These are phyloP conservation scores for Hygrocybe punicea DNA, from an alignment of 768 basidiomycete species.

Conservation along the genomic window DNA sequence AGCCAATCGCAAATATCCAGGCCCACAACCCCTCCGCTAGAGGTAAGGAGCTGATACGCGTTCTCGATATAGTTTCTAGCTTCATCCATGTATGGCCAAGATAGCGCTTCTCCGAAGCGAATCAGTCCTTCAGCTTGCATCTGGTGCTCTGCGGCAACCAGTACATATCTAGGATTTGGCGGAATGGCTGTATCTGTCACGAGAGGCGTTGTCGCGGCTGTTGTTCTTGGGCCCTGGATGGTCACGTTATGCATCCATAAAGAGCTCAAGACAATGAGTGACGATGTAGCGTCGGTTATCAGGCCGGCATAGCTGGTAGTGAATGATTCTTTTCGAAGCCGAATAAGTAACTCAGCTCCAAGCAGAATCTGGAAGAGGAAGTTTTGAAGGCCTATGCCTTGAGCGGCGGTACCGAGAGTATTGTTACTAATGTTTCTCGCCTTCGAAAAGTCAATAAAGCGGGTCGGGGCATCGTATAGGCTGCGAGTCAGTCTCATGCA, in stretches of 20 bases:
- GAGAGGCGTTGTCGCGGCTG: not conserved
- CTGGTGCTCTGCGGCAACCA: constrained; percentile 3
- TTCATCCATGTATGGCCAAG: constrained; percentile 9
- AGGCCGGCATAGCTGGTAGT: constrained; percentile 3
- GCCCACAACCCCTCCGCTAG: not conserved
- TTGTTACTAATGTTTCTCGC: constrained; percentile 8
- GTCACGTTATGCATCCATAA: constrained; percentile 7
- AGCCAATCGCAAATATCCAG: constrained; percentile 7
- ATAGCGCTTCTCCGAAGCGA: constrained; percentile 8
- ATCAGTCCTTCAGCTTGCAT: constrained; percentile 7
- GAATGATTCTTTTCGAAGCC: constrained; percentile 3
- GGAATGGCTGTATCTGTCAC: not conserved
- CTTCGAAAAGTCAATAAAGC: constrained; percentile 6
- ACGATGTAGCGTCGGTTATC: constrained; percentile 2
- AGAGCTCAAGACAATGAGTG: constrained; percentile 2
- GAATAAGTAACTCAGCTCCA: constrained; percentile 5
- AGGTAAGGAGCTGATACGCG: constrained; percentile 1
- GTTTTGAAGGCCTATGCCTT: constrained; percentile 7
- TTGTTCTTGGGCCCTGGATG: constrained; percentile 6
- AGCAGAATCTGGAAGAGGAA: constrained; percentile 8
- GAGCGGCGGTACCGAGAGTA: not conserved
- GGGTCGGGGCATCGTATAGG: constrained; percentile 1
- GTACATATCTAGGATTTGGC: not conserved
- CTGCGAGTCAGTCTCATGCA: constrained; percentile 7
- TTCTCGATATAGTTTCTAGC: constrained; percentile 6